Evolutionary conservation across 495 filamentous ascomycete species (phyloP).

Genomic region (Cercophora sp.): DNA sequence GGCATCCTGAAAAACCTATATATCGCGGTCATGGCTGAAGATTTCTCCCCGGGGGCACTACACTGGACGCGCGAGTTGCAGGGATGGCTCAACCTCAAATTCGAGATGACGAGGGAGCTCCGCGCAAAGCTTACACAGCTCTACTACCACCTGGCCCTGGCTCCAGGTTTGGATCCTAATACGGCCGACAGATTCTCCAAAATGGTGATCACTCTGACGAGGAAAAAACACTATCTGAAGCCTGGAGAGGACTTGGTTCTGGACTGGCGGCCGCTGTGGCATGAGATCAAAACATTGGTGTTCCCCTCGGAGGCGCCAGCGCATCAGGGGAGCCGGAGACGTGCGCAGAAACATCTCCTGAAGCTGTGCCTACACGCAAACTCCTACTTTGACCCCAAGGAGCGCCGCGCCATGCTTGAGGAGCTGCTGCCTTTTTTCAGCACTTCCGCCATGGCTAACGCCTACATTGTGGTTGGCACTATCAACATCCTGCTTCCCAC

Average conservation of each 20-base stretch:
- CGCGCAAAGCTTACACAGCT: constrained; percentile 79
- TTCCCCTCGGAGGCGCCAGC: constrained; percentile 70
- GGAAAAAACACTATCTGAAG: constrained; percentile 92
- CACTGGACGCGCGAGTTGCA: constrained; percentile 97
- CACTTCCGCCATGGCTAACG: constrained; percentile 83
- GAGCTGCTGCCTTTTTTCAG: constrained; percentile 95
- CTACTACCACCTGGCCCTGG: constrained; percentile 91
- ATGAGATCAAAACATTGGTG: constrained; percentile 84
- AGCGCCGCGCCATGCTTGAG: constrained; percentile 82
- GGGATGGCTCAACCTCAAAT: constrained; percentile 94
- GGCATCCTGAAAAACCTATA: constrained; percentile 92
- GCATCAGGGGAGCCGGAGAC: constrained; percentile 42
- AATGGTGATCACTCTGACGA: constrained; percentile 92
- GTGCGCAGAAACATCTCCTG: constrained; percentile 55
- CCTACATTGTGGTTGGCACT: constrained; percentile 80
- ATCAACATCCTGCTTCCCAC: constrained; percentile 88
- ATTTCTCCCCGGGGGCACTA: constrained; percentile 87
- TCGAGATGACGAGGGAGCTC: constrained; percentile 81
- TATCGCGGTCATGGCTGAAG: constrained; percentile 82
- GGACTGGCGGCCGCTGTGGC: constrained; percentile 90
- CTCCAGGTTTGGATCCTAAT: constrained; percentile 77
- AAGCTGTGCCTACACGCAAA: constrained; percentile 88
- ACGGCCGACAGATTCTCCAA: constrained; percentile 88
- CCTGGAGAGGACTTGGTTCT: constrained; percentile 82
- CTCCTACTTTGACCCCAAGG: constrained; percentile 85